Conservation (phyloP, 257 asterid species). For the Solanum medicagineum region DNA sequence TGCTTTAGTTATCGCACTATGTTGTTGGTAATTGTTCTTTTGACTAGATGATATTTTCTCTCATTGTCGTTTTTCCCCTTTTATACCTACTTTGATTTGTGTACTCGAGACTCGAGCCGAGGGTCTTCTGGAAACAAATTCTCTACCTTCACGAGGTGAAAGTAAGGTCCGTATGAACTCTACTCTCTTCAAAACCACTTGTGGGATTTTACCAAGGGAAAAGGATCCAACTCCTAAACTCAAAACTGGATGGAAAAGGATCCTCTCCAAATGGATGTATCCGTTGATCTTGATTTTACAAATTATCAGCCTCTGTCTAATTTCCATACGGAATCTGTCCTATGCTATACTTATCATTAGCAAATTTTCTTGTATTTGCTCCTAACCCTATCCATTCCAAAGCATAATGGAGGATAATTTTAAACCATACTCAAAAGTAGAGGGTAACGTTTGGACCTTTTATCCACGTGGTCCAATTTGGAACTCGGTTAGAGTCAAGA, state of each 20-base stretch:
- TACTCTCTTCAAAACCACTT: not conserved
- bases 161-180: not conserved
- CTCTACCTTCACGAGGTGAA: too few relatives aligned
- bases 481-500: not conserved
- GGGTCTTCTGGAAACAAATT: too few relatives aligned
- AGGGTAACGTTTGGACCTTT: not conserved
- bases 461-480: not conserved
- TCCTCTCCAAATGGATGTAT: not conserved
- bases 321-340: not conserved
- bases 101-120: not conserved
- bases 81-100: not conserved
- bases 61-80: not conserved
- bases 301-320: not conserved
- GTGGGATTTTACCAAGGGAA: not conserved
- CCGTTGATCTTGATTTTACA: not conserved
- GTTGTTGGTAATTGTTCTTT: not conserved
- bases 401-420: not conserved
- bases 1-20: not conserved
- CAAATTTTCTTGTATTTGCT: not conserved
- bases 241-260: not conserved
- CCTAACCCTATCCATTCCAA: not conserved
- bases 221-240: not conserved
- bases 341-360: not conserved
- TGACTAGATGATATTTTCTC: not conserved
- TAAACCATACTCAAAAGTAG: not conserved